Base-by-base conservation (phyloP, 495 filamentous ascomycete genomes). In the Lasiosphaeria hispida region DNA sequence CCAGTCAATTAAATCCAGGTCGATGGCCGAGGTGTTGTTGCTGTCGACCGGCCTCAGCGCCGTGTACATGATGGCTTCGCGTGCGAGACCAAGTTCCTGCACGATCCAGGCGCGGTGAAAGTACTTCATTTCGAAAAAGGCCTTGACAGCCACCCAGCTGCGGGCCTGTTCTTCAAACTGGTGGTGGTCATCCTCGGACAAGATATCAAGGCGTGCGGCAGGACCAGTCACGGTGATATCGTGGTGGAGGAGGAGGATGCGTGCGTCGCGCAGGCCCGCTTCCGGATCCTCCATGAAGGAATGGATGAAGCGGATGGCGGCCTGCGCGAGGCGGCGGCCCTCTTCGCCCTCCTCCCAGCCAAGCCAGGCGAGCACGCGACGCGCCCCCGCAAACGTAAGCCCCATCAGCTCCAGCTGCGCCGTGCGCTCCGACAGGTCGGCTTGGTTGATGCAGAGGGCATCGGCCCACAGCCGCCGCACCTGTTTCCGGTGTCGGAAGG, bases 401-500 rank as follows among this genome's bases (percentile, higher is more conserved):
- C 60, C 61, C 72, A 75, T 74, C 53, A 74, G 62, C 47, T 62
- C 62, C n/a, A 75, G 60, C 48, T 75, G 71, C 9, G 62, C 53
- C 11, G 58, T 59, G 37, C 72, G 72, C 59, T 75, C 72, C 7
- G 57, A 35, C 10, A 58, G 30, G 48, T 73, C 65, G 10, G 67
- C 56, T 48, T 74, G 70, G 56, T 74, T 70, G 54, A 73, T 69
- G 48, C 71, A 74, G 33, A 74, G 55, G 39, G 71, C 70, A 47
- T 71, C 70, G 43, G 68, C 70, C 72, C 72, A 75, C 9, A 73
- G 50, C 33, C 56, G 39, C 9, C 58, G 58, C 18, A 50, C 49
- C 34, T 57, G 57, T 38, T 30, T 13, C 15, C 11, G 18, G 15
- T 49, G 13, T 58, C 57, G 59, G 44, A 60, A 42, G 48, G 63